A percentile compares a stretch with the other conserved stretches of the same genome.
These are phyloP conservation scores for Penicillium sp. DNA, from an alignment of 2,329 filamentous ascomycete species.

Conservation along the genomic window DNA sequence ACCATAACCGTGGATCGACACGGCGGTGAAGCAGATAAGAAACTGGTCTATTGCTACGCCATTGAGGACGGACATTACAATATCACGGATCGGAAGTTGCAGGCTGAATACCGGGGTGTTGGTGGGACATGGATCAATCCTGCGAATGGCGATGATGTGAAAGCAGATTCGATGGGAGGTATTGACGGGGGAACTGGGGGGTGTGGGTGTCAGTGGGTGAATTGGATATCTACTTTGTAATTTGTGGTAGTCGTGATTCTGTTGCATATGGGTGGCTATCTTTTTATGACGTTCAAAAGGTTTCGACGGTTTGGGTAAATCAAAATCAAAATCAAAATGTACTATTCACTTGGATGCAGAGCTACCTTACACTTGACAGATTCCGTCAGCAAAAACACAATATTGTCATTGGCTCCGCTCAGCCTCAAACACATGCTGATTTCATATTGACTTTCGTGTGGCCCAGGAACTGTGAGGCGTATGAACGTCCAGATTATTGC, in stretches of 20 bases:
- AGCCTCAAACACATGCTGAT: neutral
- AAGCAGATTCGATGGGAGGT: conserved; percentile 31
- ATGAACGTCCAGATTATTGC: neutral
- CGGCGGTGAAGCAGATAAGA: conserved; percentile 51
- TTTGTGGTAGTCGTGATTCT: neutral
- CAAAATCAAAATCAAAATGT: neutral
- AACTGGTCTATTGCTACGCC: conserved; percentile 59
- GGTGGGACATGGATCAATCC: conserved; percentile 52
- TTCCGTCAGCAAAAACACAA: neutral
- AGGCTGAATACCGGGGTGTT: conserved; percentile 51
- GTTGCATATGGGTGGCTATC: neutral
- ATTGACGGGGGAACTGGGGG: conserved; percentile 59
- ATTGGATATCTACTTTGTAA: conserved; percentile 38
- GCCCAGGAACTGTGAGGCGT: too few relatives aligned
- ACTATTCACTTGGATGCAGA: too few relatives aligned
- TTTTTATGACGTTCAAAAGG: neutral
- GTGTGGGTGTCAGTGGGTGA: conserved; percentile 58
- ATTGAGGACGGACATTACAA: conserved; percentile 50
- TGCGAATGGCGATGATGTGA: conserved; percentile 23
- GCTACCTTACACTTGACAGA: neutral
- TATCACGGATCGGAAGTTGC: conserved; percentile 43
- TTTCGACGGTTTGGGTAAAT: too few relatives aligned
- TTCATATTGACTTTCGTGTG: neutral
- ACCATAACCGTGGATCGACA: conserved; percentile 59
- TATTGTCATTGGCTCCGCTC: neutral